phyloP scores from a whole-genome alignment of 169 alveolate genomes.

The Babesia divergens region DNA sequence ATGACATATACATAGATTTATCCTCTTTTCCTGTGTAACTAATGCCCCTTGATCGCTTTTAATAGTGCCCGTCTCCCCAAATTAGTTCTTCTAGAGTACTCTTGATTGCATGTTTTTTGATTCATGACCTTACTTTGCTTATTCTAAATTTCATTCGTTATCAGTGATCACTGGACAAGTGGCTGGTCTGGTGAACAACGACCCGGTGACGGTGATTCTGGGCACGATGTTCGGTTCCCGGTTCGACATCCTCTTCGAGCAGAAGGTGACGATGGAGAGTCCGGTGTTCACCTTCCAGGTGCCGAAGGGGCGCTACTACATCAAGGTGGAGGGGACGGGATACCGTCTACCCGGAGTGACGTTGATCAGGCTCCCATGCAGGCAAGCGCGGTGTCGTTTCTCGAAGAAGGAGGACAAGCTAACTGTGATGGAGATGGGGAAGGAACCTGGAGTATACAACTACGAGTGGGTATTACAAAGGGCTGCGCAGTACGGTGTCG shows the following conservation, averaged over 20 bases:
- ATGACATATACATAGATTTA: no score
- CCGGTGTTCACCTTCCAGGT: slow-evolving; percentile 59
- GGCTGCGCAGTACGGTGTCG: slow-evolving; percentile 66
- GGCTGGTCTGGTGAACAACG: slow-evolving; percentile 47
- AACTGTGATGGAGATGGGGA: slow-evolving; percentile 24
- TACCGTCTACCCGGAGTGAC: slow-evolving; percentile 72
- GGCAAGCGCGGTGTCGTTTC: slow-evolving; percentile 43
- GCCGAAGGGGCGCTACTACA: slow-evolving; percentile 64
- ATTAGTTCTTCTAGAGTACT: no score
- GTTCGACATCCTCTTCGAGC: slow-evolving; percentile 68
- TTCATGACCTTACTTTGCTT: no score
- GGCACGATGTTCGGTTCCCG: slow-evolving; percentile 71
- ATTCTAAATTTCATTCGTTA: not conserved
- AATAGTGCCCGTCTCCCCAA: no score
- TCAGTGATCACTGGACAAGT: slow-evolving; percentile 65
- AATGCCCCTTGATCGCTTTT: no score
- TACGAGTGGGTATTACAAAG: slow-evolving; percentile 71
- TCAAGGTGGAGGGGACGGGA: slow-evolving; percentile 69
- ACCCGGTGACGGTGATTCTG: slow-evolving; percentile 73
- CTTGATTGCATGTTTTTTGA: no score
- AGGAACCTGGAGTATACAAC: slow-evolving; percentile 43
- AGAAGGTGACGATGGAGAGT: slow-evolving; percentile 16
- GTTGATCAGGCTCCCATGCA: slow-evolving; percentile 63
- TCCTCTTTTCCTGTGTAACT: no score
- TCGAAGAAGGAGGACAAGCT: slow-evolving; percentile 3